Base-by-base conservation (phyloP, 768 basidiomycete genomes). In the Tricholoma terreum region DNA sequence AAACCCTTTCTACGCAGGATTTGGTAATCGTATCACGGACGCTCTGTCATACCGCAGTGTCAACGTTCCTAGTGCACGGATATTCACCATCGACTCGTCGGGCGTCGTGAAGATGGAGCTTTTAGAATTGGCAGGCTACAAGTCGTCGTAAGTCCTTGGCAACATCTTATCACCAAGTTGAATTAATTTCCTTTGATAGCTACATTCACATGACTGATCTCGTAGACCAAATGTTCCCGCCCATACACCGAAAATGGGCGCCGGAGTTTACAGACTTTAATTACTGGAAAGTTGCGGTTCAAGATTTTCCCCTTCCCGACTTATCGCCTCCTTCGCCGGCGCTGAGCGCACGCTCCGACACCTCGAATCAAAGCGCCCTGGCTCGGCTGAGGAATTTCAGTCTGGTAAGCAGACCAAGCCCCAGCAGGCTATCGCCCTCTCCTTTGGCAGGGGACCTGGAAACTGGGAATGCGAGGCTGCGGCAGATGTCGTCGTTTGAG, bases 161-260 rank as follows among this genome's bases (percentile, higher is more conserved):
- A 22, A 52, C 17, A 4, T 34, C 21, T 36, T 19, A 1, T 22
- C 19, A 9, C 14, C n/a, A 10, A 15, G 19, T 17, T 14, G 24
- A 30, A 43, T 56, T 14, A 21, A 52, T 40, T 56, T 31, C 31
- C 21, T 56, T 53, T 43, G 45, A 31, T 54, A 94, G 94, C 54
- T 98, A 98, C 71, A 98, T 98, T 58, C 92, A 95, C 68, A 95
- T 98, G 93, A 96, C 95, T 7, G 95, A 98, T 71, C 83, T 99
- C n/a, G 97, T 99, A 14, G 95, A 99, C 74, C 95, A 97, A 73
- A 95, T 97, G 87, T 99, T 99, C 77, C 97, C 97, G 33, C 93
- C 96, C 0, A 94, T 98, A 55, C 83, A 94, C 68, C 84, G 88
- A 52, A 92, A 92, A 68, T 89, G 87, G 83, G 82, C 87, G 11